A percentile compares a stretch with the other conserved stretches of the same genome.
phyloP scores from a whole-genome alignment of 768 basidiomycete genomes.

The Lentinula raphanica region DNA sequence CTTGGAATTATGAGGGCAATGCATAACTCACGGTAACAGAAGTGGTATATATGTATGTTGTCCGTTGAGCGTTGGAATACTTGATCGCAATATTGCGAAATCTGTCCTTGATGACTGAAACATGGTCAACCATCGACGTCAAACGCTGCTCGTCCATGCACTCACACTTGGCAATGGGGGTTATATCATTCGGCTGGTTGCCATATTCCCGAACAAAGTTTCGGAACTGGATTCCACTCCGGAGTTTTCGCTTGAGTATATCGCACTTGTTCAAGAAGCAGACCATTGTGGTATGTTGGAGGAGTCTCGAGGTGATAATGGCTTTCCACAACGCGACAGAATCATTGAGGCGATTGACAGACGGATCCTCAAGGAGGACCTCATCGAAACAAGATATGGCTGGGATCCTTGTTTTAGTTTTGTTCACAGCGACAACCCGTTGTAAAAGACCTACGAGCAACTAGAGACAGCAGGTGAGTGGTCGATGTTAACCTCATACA shows the following conservation, averaged over 20 bases:
- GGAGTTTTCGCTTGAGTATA: conserved; percentile 47
- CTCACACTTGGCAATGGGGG: conserved; percentile 52
- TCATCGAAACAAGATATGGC: conserved; percentile 43
- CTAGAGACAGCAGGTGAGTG: neutral
- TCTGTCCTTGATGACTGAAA: conserved; percentile 41
- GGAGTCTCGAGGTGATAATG: conserved; percentile 54
- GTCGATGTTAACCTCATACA: neutral
- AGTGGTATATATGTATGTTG: conserved; percentile 55
- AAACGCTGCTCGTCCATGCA: conserved; percentile 10
- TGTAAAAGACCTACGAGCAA: neutral
- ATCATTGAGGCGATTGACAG: conserved; percentile 67
- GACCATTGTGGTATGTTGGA: conserved; percentile 56
- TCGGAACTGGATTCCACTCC: conserved; percentile 41
- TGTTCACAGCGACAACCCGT: neutral
- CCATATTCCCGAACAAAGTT: conserved; percentile 59
- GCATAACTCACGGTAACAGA: conserved; percentile 52
- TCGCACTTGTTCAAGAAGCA: conserved; percentile 77
- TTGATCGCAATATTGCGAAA: conserved; percentile 42
- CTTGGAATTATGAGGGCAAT: neutral
- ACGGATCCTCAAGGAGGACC: conserved; percentile 49
- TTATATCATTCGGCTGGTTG: conserved; percentile 53
- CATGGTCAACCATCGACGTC: neutral
- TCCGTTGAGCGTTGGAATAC: conserved; percentile 42
- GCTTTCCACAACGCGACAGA: conserved; percentile 64
- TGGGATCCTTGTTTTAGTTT: conserved; percentile 7